Conservation (phyloP, 305 asterid genomes). For the Fraxinus greggii region DNA sequence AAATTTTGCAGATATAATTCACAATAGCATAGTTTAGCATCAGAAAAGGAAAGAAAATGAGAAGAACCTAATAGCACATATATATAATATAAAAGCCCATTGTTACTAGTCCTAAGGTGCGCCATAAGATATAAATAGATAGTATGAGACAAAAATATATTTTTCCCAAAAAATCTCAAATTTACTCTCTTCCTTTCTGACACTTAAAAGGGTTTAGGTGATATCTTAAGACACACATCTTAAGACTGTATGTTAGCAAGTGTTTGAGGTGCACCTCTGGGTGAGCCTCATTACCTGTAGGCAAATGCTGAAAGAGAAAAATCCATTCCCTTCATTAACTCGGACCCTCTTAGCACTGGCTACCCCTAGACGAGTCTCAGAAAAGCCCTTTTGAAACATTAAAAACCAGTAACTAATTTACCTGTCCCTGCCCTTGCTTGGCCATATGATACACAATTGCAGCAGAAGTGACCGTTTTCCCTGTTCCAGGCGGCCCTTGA, state of each 20-base stretch:
- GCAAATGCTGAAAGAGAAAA: not conserved
- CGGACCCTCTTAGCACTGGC: not conserved
- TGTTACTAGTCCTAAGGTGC: not conserved
- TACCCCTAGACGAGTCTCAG: not conserved
- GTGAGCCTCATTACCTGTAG: not conserved
- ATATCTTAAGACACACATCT: not conserved
- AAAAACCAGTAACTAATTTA: constrained; percentile 21
- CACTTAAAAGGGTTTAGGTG: not conserved
- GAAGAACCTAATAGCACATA: not conserved
- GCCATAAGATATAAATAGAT: not conserved
- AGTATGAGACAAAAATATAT: not conserved
- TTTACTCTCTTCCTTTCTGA: not conserved
- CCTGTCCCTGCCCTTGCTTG: constrained; percentile 99
- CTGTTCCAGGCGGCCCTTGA: constrained; percentile 99
- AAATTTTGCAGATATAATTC: not conserved
- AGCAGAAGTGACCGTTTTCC: constrained; percentile 99
- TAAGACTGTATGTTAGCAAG: not conserved
- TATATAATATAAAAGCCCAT: not conserved
- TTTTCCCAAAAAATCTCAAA: not conserved
- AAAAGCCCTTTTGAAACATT: not conserved
- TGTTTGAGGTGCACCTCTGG: not conserved
- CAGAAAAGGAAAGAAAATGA: not conserved
- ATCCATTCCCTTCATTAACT: not conserved
- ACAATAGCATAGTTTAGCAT: not conserved
- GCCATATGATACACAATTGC: constrained; percentile 99